Evolutionary conservation across 116 monocot genomes (phyloP).

Genomic region (Zostera marina): DNA sequence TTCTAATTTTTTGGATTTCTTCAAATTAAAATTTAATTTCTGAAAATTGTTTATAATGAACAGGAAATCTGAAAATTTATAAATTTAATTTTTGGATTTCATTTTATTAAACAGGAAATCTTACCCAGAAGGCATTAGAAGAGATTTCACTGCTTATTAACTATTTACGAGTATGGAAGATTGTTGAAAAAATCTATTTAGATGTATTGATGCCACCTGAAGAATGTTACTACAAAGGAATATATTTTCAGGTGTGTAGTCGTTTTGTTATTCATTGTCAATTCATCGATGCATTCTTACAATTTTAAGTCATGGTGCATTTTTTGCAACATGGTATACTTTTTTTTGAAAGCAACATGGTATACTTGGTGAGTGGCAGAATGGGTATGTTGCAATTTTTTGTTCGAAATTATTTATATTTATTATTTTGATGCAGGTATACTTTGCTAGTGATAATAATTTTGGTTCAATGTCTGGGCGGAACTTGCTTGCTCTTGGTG

Average conservation of each 20-base stretch:
- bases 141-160: constrained; percentile 66
- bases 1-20: not conserved
- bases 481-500: constrained; percentile 75
- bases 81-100: no score
- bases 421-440: constrained; percentile 34
- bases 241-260: constrained; percentile 62
- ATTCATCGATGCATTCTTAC: not conserved
- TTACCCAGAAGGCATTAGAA: constrained; percentile 63
- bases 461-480: constrained; percentile 33
- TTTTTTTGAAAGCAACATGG: no score
- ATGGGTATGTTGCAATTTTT: not conserved
- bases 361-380: no score
- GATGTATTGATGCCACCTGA: constrained; percentile 87
- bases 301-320: no score
- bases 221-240: constrained; percentile 49
- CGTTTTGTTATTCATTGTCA: not conserved
- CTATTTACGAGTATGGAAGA: constrained; percentile 61
- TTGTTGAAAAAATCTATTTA: constrained; percentile 47
- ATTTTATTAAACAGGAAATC: constrained; percentile 11
- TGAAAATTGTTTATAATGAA: not conserved
- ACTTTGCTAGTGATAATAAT: constrained; percentile 36
- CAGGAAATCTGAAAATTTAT: no score
- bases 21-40: not conserved
- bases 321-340: no score
- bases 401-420: not conserved